Evolutionary conservation across 169 alveolate genomes (phyloP).

Genomic region (Eimeria falciformis): DNA sequence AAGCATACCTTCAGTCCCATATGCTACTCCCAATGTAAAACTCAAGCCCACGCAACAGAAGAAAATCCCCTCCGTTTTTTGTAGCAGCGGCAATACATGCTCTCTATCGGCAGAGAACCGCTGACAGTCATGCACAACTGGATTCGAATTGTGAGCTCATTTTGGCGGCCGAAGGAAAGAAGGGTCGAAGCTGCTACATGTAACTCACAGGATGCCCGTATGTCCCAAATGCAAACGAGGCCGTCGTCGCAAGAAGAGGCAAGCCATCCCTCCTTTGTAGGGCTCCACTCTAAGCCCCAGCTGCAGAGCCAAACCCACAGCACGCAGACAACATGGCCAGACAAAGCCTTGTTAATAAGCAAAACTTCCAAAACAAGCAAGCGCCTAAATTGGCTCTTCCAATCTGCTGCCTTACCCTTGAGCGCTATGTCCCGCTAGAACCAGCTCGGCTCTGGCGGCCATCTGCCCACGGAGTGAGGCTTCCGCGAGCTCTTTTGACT

Average conservation of each 20-base stretch:
- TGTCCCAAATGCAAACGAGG: conserved; percentile 76
- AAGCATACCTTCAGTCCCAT: not conserved
- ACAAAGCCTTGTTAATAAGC: not conserved
- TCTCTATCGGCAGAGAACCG: too few species aligned
- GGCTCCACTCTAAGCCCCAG: conserved; percentile 80
- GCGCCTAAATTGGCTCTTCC: not conserved
- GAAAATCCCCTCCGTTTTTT: not conserved
- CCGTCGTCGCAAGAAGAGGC: conserved; percentile 82
- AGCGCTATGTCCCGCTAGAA: conserved; percentile 62
- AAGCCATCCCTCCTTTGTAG: conserved; percentile 60
- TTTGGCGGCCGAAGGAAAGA: too few species aligned
- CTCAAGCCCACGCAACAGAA: not conserved
- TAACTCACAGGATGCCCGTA: conserved; percentile 60
- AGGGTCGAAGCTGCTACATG: not conserved
- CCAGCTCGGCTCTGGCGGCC: conserved; percentile 70
- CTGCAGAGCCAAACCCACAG: conserved; percentile 82
- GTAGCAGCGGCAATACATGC: too few species aligned
- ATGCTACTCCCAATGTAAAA: not conserved
- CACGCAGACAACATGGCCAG: not conserved
- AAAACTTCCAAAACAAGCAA: not conserved
- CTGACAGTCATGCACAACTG: too few species aligned
- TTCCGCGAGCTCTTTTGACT: conserved; percentile 26
- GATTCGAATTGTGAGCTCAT: too few species aligned
- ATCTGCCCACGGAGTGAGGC: conserved; percentile 43
- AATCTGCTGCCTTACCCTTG: conserved; percentile 70